Evolutionary conservation across 352 stramenopile genomes (phyloP), one percentile per base, ranked within the genome.

Genomic region (Pythium insidiosum): DNA sequence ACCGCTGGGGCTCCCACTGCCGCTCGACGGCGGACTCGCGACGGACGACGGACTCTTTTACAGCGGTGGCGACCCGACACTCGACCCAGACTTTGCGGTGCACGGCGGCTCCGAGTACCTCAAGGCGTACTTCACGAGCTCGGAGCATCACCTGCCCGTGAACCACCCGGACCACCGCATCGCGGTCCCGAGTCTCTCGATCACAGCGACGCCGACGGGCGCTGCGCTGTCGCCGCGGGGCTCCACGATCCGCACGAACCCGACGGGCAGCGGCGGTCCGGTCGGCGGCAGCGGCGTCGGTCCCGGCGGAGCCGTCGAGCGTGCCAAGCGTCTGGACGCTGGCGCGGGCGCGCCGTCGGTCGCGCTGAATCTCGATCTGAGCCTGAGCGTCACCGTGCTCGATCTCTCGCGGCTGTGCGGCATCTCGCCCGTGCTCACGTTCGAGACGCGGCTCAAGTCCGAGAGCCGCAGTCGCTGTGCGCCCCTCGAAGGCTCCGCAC

Each of bases 361-460:
- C 1, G 61, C 61, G 22, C 28, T 50, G 15, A 80, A 83, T 34
- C 51, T 84, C 7, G 76, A 88, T 38, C 42, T 88, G 3, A 88
- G 68, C 39, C 59, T 88, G 21, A 84, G 69, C 19, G 78, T 88
- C 13, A 84, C 66, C 15, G 52, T 86, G 26, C 50, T 91, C 21
- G 78, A 91, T 36, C 52, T 91, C 15, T 91, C 78, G 13, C 71
- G 63, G 38, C 61, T 91, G 3, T 91, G 78, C 30, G 78, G 78
- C 21, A 67, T 91, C 7, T 88, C 75, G 5, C 73, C 78, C 5
- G 69, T 86, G 12, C 45, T 91, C 25, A 87, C 70, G 43, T 86
- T 86, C 49, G 65, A 73, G 37, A 83, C 68, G 0, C 53, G 41
- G 33, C 50, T 29, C 7, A 16, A 11, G 10, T n/a, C 34, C 6